Percentiles rank a stretch among this genome's conserved stretches.
Evolutionary conservation across 345 rosid species (phyloP).

Genomic region (Rhizophora apiculata): DNA sequence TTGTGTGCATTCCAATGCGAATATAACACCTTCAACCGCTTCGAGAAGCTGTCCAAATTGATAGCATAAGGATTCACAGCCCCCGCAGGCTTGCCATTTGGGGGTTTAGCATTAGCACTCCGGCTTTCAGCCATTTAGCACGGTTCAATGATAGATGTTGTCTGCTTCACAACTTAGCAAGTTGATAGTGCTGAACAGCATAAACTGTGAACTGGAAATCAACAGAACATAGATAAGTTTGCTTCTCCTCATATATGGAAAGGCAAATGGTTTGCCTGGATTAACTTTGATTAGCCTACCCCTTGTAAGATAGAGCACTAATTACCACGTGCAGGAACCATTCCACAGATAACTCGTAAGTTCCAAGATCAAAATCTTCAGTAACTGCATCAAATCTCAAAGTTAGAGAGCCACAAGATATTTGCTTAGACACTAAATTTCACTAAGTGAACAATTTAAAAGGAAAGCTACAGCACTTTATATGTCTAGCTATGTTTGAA

Average conservation of each 20-base stretch:
- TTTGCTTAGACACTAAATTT: too few relatives aligned
- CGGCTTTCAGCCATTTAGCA: slow-evolving; percentile 57
- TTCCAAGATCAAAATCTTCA: not conserved
- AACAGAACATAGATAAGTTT: not conserved
- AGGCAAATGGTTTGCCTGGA: not conserved
- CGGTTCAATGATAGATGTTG: not conserved
- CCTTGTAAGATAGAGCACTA: not conserved
- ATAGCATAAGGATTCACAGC: slow-evolving; percentile 48
- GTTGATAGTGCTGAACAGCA: slow-evolving; percentile 2
- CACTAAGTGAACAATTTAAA: too few relatives aligned
- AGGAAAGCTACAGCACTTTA: too few relatives aligned
- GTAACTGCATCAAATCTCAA: not conserved
- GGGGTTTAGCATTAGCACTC: slow-evolving; percentile 48
- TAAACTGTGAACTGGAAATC: not conserved
- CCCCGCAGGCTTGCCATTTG: slow-evolving; percentile 29
- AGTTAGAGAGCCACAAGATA: not conserved
- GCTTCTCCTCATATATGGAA: not conserved
- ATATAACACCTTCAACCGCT: slow-evolving; percentile 62
- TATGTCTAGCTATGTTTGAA: too few relatives aligned
- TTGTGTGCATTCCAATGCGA: slow-evolving; percentile 60
- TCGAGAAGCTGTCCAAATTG: slow-evolving; percentile 53
- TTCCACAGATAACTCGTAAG: not conserved
- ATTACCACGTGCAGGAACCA: not conserved
- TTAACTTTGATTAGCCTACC: not conserved
- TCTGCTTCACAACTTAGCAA: not conserved